These are phyloP conservation scores for Zoysia matrella DNA, from an alignment of 202 grass and related monocot species.

Conservation along the genomic window DNA sequence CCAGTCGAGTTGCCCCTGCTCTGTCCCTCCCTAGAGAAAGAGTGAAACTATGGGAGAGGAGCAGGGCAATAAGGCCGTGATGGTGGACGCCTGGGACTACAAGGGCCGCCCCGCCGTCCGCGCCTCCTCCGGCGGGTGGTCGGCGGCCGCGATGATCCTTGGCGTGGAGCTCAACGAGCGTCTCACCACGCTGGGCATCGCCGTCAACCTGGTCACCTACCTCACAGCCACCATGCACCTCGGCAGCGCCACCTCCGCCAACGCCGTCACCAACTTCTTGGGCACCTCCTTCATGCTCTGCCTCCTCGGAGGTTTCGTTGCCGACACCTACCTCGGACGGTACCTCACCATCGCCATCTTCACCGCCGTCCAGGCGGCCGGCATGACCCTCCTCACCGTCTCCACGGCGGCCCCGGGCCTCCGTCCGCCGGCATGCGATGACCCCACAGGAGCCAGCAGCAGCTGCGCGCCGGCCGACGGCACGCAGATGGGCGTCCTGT, in stretches of 20 bases:
- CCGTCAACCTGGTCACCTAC: not conserved
- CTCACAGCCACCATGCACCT: conserved; percentile 74
- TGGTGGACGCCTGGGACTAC: conserved; percentile 67
- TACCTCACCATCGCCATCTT: conserved; percentile 93
- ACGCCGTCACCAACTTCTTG: conserved; percentile 93
- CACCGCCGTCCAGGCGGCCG: conserved; percentile 71
- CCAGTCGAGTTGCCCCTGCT: too few relatives aligned
- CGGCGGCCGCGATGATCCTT: conserved; percentile 68
- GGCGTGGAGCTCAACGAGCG: conserved; percentile 79
- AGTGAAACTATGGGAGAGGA: too few relatives aligned
- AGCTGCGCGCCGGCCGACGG: conserved; percentile 9
- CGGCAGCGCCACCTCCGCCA: conserved; percentile 74
- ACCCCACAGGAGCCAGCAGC: conserved; percentile 30
- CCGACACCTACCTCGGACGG: conserved; percentile 78
- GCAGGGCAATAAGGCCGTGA: not conserved
- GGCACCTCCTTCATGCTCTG: conserved; percentile 97
- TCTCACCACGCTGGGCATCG: conserved; percentile 76
- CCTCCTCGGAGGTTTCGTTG: conserved; percentile 91
- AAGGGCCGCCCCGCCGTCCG: conserved; percentile 60
- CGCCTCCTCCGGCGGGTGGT: conserved; percentile 61
- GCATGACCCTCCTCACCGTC: conserved; percentile 74
- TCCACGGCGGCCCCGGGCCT: conserved; percentile 76
- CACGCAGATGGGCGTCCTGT: conserved; percentile 63
- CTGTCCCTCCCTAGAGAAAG: too few relatives aligned
- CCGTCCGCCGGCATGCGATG: conserved; percentile 45